Percentiles rank a stretch among this genome's conserved stretches.
Conservation (phyloP, 1,139 yeast species). For the Saccharomyces hybrid region DNA sequence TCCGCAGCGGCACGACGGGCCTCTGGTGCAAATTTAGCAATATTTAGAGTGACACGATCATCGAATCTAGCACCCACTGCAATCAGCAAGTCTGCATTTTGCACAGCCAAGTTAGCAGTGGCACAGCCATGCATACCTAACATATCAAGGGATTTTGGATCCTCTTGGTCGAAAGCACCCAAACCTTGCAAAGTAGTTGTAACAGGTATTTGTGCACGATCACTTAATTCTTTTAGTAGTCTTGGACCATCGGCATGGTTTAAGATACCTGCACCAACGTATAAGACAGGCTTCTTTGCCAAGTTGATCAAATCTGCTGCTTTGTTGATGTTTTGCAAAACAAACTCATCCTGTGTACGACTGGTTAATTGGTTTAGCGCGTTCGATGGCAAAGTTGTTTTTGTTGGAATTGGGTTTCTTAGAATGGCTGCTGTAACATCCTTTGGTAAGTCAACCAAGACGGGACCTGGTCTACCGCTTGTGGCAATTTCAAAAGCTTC, state of each 20-base stretch:
- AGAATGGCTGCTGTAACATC: conserved; percentile 93
- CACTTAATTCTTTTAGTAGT: conserved; percentile 74
- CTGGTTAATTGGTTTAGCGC: conserved; percentile 67
- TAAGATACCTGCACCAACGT: conserved; percentile 88
- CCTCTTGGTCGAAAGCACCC: conserved; percentile 90
- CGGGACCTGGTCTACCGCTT: conserved; percentile 97
- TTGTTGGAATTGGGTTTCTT: conserved; percentile 79
- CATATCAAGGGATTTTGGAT: conserved; percentile 87
- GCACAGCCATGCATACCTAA: conserved; percentile 98
- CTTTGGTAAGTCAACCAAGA: conserved; percentile 92
- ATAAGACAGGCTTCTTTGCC: conserved; percentile 83
- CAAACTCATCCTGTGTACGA: conserved; percentile 68
- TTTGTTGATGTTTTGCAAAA: conserved; percentile 63
- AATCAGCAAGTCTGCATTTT: conserved; percentile 83
- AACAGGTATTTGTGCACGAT: conserved; percentile 88
- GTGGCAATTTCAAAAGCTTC: conserved; percentile 98
- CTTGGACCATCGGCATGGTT: conserved; percentile 76
- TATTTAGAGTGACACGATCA: conserved; percentile 91
- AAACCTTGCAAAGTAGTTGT: conserved; percentile 92
- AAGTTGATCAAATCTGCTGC: conserved; percentile 71
- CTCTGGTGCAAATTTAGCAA: conserved; percentile 85
- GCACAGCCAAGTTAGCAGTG: conserved; percentile 91
- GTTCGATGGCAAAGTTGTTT: conserved; percentile 75
- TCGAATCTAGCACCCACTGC: conserved; percentile 97
- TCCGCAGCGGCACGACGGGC: conserved; percentile 86